phyloP scores from a whole-genome alignment of 345 rosid genomes.

The Aegle marmelos region DNA sequence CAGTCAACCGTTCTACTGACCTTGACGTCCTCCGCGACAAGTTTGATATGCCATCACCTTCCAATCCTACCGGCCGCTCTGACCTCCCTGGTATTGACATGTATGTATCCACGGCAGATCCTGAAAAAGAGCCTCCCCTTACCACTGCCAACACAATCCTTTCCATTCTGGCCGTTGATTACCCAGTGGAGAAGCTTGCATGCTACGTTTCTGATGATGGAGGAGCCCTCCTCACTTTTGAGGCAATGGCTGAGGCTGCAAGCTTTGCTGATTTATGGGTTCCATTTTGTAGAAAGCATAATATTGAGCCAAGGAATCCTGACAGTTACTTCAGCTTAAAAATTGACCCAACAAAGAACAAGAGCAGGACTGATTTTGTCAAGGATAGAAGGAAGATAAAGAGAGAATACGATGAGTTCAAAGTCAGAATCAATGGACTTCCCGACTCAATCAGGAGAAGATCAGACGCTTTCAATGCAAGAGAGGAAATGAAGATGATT shows the following conservation, averaged over 20 bases:
- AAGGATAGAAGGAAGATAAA: constrained; percentile 82
- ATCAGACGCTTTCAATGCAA: constrained; percentile 92
- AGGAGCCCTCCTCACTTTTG: constrained; percentile 90
- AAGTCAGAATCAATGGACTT: constrained; percentile 85
- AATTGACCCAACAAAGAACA: constrained; percentile 87
- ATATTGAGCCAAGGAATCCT: constrained; percentile 88
- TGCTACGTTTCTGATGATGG: constrained; percentile 94
- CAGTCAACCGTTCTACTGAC: constrained; percentile 80
- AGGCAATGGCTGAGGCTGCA: constrained; percentile 98
- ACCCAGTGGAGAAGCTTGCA: constrained; percentile 81
- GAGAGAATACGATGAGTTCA: constrained; percentile 93
- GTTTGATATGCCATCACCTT: constrained; percentile 84
- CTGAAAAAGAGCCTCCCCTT: constrained; percentile 92
- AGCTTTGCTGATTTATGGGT: constrained; percentile 95
- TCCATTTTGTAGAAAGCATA: constrained; percentile 87
- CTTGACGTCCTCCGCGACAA: constrained; percentile 79
- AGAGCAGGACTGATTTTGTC: constrained; percentile 78
- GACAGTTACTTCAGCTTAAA: constrained; percentile 73
- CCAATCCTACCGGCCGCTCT: constrained; percentile 85
- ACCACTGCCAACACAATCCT: constrained; percentile 84
- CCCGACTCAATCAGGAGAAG: constrained; percentile 87
- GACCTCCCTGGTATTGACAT: constrained; percentile 91
- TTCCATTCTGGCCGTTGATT: constrained; percentile 80
- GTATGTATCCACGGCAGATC: constrained; percentile 93
- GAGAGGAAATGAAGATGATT: constrained; percentile 90